phyloP scores from a whole-genome alignment of 345 rosid genomes.

The Gossypioides kirkii region DNA sequence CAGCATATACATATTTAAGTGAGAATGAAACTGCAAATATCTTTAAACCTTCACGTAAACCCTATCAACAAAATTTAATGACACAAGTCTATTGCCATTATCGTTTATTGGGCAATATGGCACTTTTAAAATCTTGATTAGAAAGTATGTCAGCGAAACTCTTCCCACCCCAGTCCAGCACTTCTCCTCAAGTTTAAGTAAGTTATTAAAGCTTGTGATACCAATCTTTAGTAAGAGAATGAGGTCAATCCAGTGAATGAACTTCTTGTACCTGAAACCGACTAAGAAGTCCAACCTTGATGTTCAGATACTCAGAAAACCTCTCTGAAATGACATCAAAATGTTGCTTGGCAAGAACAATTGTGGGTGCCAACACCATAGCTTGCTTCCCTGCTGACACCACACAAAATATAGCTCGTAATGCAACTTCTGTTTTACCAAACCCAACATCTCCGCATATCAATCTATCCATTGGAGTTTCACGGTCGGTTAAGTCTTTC shows the following conservation, averaged over 20 bases:
- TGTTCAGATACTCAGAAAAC: conserved; percentile 51
- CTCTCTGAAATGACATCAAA: conserved; percentile 78
- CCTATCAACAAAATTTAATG: not conserved
- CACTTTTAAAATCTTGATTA: not conserved
- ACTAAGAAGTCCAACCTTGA: conserved; percentile 81
- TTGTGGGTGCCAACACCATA: conserved; percentile 94
- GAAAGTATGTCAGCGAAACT: conserved; percentile 1
- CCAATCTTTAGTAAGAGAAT: conserved; percentile 9
- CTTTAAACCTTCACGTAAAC: conserved; percentile 7
- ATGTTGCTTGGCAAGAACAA: conserved; percentile 94
- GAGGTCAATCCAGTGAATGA: conserved; percentile 12
- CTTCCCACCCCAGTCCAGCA: not conserved
- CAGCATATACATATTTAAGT: conserved; percentile 3
- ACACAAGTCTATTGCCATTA: not conserved
- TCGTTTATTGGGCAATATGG: not conserved
- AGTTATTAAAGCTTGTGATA: not conserved
- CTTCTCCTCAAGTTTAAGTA: conserved; percentile 1
- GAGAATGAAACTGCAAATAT: conserved; percentile 1
- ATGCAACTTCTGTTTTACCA: conserved; percentile 97
- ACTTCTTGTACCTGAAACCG: conserved; percentile 75
- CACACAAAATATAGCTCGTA: conserved; percentile 85
- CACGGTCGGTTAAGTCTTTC: conserved; percentile 82
- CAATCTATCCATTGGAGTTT: conserved; percentile 94
- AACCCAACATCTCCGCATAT: conserved; percentile 98
- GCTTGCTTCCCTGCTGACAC: conserved; percentile 91